Conservation (phyloP, 805 yeast genomes). For the Metschnikowia vanudenii region DNA sequence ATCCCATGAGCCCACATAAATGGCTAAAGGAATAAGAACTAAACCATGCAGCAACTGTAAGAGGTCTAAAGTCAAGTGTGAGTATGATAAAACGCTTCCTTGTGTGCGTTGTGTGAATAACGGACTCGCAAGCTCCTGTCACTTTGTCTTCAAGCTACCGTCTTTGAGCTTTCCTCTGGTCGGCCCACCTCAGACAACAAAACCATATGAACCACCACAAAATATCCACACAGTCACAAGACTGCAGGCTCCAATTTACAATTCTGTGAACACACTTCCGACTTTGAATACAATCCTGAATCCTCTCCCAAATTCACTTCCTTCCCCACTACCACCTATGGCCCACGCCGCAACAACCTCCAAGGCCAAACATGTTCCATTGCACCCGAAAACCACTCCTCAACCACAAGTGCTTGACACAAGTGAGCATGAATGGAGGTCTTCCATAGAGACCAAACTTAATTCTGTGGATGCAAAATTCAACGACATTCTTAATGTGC, state of each 20-base stretch:
- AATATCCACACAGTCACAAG: neutral
- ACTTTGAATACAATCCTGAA: neutral
- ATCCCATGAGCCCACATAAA: conserved; percentile 1
- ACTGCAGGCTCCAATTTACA: neutral
- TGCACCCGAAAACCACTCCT: neutral
- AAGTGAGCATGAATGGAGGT: conserved; percentile 30
- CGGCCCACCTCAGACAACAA: neutral
- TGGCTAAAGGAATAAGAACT: conserved; percentile 41
- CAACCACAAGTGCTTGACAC: neutral
- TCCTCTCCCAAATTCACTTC: neutral
- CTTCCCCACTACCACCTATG: neutral
- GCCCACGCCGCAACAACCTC: neutral
- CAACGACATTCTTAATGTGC: conserved; percentile 33
- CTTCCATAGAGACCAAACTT: conserved; percentile 35
- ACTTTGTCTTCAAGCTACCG: conserved; percentile 55
- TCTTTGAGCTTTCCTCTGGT: conserved; percentile 31
- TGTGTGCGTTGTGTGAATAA: conserved; percentile 57
- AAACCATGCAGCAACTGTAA: conserved; percentile 68
- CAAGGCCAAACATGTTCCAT: neutral
- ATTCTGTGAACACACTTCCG: neutral
- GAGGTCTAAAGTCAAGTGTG: conserved; percentile 61
- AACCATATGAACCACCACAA: neutral
- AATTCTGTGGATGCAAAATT: conserved; percentile 38
- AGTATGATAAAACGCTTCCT: conserved; percentile 46
- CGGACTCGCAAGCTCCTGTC: conserved; percentile 48